phyloP scores from a whole-genome alignment of 2,329 filamentous ascomycete genomes.

The Fusarium goolgardi region DNA sequence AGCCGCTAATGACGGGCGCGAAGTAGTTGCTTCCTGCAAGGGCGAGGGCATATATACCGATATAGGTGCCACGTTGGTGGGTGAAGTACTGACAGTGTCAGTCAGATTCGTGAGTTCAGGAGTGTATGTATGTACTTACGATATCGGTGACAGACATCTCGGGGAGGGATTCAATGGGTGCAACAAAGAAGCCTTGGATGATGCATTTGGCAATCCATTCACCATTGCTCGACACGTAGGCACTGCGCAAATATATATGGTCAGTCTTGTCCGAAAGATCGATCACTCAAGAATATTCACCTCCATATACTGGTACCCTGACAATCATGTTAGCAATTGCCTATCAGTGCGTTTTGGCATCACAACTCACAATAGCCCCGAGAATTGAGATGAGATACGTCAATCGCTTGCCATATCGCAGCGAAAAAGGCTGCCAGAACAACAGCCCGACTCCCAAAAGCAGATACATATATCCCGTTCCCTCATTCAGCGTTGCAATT shows the following conservation, averaged over 20 bases:
- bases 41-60: slow-evolving; percentile 56
- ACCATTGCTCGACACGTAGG: slow-evolving; percentile 53
- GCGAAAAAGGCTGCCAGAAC: slow-evolving; percentile 61
- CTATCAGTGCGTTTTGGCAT: fast-evolving
- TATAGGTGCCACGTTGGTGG: slow-evolving; percentile 58
- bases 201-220: slow-evolving; percentile 61
- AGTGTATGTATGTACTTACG: slow-evolving; percentile 24
- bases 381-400: slow-evolving; percentile 54
- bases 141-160: slow-evolving; percentile 59
- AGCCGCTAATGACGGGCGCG: slow-evolving; percentile 58
- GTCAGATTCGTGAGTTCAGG: fast-evolving
- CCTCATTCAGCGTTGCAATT: slow-evolving; percentile 53
- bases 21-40: slow-evolving; percentile 58
- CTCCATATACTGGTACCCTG: slow-evolving; percentile 46
- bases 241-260: slow-evolving; percentile 25
- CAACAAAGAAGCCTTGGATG: slow-evolving; percentile 57
- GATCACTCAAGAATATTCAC: not conserved
- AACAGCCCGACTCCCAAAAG: slow-evolving; percentile 59
- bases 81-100: slow-evolving; percentile 49
- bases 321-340: fast-evolving
- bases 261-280: not conserved
- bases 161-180: slow-evolving; percentile 60
- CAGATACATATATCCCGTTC: slow-evolving; percentile 57
- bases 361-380: slow-evolving; percentile 45
- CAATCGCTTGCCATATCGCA: slow-evolving; percentile 58